A percentile compares a stretch with the other conserved stretches of the same genome.
phyloP scores from a whole-genome alignment of 1,284 basidiomycete species.

The Ustilago cynodontis region DNA sequence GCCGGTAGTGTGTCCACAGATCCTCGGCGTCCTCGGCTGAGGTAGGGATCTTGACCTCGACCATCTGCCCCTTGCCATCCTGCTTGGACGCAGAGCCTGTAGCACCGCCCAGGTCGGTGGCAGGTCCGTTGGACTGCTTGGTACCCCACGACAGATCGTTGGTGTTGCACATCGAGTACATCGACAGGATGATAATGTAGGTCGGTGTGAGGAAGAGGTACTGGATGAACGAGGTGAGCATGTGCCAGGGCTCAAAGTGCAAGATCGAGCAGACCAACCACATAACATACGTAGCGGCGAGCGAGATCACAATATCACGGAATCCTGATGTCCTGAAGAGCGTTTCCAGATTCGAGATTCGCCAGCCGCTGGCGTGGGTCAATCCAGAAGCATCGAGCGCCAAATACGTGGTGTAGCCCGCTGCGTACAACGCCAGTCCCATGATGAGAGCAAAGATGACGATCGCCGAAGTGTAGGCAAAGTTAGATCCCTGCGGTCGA shows the following conservation, averaged over 20 bases:
- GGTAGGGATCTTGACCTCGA: conserved; percentile 65
- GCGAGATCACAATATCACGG: conserved; percentile 66
- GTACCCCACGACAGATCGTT: conserved; percentile 68
- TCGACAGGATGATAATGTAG: conserved; percentile 65
- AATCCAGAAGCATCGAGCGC: conserved; percentile 48
- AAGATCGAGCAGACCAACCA: conserved; percentile 64
- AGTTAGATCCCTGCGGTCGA: conserved; percentile 64
- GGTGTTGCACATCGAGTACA: conserved; percentile 68
- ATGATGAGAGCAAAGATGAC: conserved; percentile 63
- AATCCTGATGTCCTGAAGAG: conserved; percentile 59
- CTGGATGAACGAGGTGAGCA: conserved; percentile 66
- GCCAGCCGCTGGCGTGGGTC: conserved; percentile 28
- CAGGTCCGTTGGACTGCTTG: conserved; percentile 62
- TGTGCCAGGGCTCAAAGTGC: conserved; percentile 68
- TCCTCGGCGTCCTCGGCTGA: conserved; percentile 62
- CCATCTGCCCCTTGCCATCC: conserved; percentile 54
- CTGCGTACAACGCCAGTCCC: conserved; percentile 59
- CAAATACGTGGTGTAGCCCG: conserved; percentile 62
- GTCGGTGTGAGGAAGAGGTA: conserved; percentile 66
- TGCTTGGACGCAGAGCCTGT: conserved; percentile 38
- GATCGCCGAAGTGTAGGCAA: conserved; percentile 63
- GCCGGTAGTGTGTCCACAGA: conserved; percentile 66
- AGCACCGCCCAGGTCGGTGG: conserved; percentile 63
- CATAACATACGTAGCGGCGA: conserved; percentile 67
- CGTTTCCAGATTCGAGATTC: conserved; percentile 22